Evolutionary conservation across 225 moss, liverwort and hornwort species (phyloP), one percentile per base, ranked within the genome.

Genomic region (Pseudoscleropodium purum): DNA sequence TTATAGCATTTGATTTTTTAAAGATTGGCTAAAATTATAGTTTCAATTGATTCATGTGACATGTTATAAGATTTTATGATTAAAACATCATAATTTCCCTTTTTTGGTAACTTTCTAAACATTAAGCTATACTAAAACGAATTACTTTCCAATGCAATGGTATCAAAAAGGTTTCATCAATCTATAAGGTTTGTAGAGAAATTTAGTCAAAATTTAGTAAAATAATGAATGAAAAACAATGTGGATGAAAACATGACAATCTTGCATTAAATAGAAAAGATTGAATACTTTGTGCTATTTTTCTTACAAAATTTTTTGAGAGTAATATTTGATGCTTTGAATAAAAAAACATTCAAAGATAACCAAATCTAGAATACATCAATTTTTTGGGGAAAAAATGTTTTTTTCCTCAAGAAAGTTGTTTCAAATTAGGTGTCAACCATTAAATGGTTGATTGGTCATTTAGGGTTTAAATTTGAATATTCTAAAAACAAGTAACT

Each of bases 281-380:
- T 13, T 70, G 39, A 45, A 26, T 26, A 26, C 26, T 26, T 25
- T 41, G 41, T 15, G 6, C 6, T 29, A 10, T 74, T 74, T 73
- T 43, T 9, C 6, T 27, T 1, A 3, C 4, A 25, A 15, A 8
- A 2, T 5, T 2, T 41, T 15, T 72, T n/a, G n/a, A n/a, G 0
- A 8, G 15, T 72, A 41, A 15, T 41, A 72, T 26, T 16, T 52
- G 47, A 47, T 52, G 26, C 8, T 15, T 72, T 72, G 14, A 39
- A 39, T 39, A 4, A 10, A 29, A 13, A 43, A 17, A 29, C 47
- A 4, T 29, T 74, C 2, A 18, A 10, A 73, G 29, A 9, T 43
- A 43, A 73, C 3, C 15, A 3, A 2, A 17, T 0, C 45, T 45
- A 45, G 2, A 74, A 45, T 27, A 29, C 9, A 29, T 9, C 29